phyloP scores from a whole-genome alignment of 2,329 filamentous ascomycete species.

The Aspergillus sp. region DNA sequence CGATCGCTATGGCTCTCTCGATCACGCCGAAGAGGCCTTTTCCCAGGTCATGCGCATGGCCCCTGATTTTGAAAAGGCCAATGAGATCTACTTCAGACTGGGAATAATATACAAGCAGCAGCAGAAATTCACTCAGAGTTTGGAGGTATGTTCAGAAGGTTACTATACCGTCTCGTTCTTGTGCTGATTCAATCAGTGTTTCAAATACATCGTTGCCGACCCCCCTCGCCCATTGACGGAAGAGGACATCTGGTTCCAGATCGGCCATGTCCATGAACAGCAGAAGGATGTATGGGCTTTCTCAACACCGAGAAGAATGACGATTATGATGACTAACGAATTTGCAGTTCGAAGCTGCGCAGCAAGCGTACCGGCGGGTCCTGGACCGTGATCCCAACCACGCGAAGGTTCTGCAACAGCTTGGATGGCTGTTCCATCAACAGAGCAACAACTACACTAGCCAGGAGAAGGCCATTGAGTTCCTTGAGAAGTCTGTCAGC shows the following conservation, averaged over 20 bases:
- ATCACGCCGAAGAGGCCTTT: conserved; percentile 97
- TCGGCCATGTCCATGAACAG: conserved; percentile 97
- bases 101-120: conserved; percentile 99
- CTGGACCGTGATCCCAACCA: conserved; percentile 94
- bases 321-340: conserved; percentile 31
- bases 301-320: not conserved
- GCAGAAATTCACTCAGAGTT: conserved; percentile 85
- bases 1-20: conserved; percentile 91
- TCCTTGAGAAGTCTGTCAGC: conserved; percentile 92
- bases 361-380: conserved; percentile 87
- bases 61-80: conserved; percentile 95
- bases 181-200: conserved; percentile 65
- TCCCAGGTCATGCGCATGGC: conserved; percentile 99
- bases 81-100: conserved; percentile 96
- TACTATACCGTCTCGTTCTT: not conserved
- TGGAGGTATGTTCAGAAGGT: conserved; percentile 67
- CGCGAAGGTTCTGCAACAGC: conserved; percentile 95
- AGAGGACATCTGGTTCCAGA: conserved; percentile 99
- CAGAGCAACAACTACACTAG: conserved; percentile 88
- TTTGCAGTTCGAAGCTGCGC: conserved; percentile 87
- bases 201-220: conserved; percentile 94
- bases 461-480: conserved; percentile 95
- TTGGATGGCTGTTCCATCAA: conserved; percentile 97
- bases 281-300: conserved; percentile 86
- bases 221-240: conserved; percentile 90